These are phyloP conservation scores for Ascoidea tarda DNA, from an alignment of 805 yeast species.

Conservation along the genomic window DNA sequence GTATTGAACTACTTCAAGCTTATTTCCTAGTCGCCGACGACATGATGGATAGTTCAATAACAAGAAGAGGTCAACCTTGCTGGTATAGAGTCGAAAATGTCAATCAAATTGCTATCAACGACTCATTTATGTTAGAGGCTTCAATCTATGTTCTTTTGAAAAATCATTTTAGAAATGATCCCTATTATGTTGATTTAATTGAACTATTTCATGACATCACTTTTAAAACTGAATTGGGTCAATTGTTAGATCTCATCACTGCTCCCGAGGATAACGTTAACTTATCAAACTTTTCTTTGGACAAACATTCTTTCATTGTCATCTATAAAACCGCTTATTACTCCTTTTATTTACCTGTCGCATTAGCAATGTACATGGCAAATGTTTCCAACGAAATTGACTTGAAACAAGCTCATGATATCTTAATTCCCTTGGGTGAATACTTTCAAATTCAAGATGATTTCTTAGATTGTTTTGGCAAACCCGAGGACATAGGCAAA, in stretches of 20 bases:
- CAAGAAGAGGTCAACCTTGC: conserved; percentile 98
- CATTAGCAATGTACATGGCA: conserved; percentile 87
- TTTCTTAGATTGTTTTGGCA: conserved; percentile 91
- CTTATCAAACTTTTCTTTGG: conserved; percentile 70
- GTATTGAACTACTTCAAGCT: conserved; percentile 88
- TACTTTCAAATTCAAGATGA: conserved; percentile 99
- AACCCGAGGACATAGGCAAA: conserved; percentile 95
- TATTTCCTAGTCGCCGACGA: conserved; percentile 96
- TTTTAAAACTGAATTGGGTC: conserved; percentile 96
- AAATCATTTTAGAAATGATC: conserved; percentile 71
- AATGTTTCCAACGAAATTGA: conserved; percentile 62
- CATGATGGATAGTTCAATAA: conserved; percentile 93
- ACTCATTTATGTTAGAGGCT: conserved; percentile 92
- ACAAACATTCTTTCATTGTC: conserved; percentile 89
- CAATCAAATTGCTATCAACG: conserved; percentile 91
- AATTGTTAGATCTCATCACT: conserved; percentile 84
- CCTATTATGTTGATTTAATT: conserved; percentile 76
- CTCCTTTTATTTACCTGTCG: conserved; percentile 95
- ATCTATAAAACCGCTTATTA: conserved; percentile 95
- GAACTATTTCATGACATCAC: conserved; percentile 96
- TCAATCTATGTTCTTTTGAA: conserved; percentile 82
- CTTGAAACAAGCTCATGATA: conserved; percentile 75
- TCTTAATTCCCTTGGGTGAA: conserved; percentile 90
- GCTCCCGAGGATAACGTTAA: conserved; percentile 96
- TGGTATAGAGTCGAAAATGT: conserved; percentile 81